Evolutionary conservation across 2,329 filamentous ascomycete species (phyloP).

Genomic region (Fusarium tupiense): DNA sequence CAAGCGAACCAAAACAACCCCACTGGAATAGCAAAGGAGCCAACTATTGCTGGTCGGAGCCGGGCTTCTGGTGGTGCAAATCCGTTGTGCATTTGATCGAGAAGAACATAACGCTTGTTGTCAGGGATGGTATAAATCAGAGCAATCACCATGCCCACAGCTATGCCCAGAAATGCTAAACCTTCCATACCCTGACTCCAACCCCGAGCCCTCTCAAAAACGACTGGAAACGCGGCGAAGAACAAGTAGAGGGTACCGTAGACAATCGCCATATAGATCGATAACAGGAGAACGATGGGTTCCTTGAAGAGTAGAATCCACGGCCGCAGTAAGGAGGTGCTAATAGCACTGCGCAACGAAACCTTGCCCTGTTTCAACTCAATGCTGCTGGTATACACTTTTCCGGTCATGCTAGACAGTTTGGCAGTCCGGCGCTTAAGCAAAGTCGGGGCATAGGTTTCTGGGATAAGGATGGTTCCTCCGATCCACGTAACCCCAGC

Average conservation of each 20-base stretch:
- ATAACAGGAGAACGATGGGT: background rate
- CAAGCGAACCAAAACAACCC: background rate
- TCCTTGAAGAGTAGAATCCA: background rate
- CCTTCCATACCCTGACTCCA: background rate
- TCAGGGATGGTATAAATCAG: background rate
- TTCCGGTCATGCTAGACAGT: background rate
- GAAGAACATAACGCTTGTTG: background rate
- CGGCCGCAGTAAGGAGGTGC: background rate
- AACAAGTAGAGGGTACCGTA: background rate
- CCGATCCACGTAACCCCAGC: background rate
- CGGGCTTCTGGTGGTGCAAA: background rate
- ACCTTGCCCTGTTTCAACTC: background rate
- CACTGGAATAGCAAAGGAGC: background rate
- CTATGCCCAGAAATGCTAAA: background rate
- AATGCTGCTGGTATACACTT: background rate
- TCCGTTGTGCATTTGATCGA: background rate
- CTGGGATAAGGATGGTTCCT: background rate
- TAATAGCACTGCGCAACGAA: background rate
- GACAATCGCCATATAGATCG: background rate
- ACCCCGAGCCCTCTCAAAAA: background rate
- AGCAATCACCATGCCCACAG: background rate
- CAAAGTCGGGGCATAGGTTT: background rate
- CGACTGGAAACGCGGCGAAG: background rate
- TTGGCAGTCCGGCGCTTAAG: background rate
- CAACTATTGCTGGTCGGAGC: background rate